Conservation (phyloP, 2,329 filamentous ascomycete genomes). For the Purpureocillium lavendulum region DNA sequence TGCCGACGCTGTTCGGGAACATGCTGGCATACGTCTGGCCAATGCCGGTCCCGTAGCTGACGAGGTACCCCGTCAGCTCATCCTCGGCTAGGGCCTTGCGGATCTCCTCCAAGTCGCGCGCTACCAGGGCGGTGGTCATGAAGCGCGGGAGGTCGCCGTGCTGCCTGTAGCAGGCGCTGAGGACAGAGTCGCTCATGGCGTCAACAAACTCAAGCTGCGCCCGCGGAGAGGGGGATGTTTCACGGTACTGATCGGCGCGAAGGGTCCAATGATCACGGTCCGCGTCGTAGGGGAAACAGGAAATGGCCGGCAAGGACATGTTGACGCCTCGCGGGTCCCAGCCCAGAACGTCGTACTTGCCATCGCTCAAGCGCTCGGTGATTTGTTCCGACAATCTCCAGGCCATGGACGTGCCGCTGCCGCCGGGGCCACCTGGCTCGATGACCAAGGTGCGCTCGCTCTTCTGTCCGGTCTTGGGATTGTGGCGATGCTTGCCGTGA, state of each 20-base stretch:
- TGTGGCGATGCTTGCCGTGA: conserved; percentile 3
- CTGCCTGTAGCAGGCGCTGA: conserved; percentile 32
- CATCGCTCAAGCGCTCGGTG: conserved; percentile 31
- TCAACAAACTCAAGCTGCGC: conserved; percentile 34
- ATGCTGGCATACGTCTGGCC: conserved; percentile 43
- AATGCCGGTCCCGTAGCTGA: conserved; percentile 44
- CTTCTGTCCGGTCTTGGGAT: conserved; percentile 19
- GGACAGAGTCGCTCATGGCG: conserved; percentile 35
- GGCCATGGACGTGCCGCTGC: conserved; percentile 33
- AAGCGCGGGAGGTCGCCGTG: conserved; percentile 38
- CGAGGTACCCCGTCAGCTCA: conserved; percentile 38
- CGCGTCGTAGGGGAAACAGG: conserved; percentile 37
- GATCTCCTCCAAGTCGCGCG: conserved; percentile 40
- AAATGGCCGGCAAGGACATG: conserved; percentile 31
- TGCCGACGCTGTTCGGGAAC: conserved; percentile 39
- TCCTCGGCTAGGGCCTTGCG: conserved; percentile 35
- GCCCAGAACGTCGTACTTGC: conserved; percentile 38
- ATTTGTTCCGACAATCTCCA: conserved; percentile 28
- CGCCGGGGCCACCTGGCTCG: conserved; percentile 42
- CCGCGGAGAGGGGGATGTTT: conserved; percentile 22
- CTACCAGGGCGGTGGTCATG: conserved; percentile 35
- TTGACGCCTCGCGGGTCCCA: conserved; percentile 49
- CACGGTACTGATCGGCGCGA: conserved; percentile 27
- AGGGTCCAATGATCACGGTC: conserved; percentile 38
- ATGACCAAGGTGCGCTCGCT: conserved; percentile 39